Conservation (phyloP, 371 early-diverging fungal species). For the Mucor saturninus region DNA sequence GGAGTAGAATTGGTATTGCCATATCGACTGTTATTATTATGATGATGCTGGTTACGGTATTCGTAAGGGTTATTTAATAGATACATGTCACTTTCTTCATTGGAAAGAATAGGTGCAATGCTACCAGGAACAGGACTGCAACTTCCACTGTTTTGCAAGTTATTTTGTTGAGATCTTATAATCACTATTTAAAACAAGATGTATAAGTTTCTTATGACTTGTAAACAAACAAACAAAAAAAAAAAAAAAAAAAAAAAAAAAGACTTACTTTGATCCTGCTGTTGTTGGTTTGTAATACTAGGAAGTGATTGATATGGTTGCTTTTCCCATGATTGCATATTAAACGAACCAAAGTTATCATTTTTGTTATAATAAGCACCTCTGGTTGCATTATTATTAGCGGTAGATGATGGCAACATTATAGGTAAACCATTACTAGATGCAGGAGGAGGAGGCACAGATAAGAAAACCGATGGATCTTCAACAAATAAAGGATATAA, state of each 20-base stretch:
- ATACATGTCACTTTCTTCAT: constrained; percentile 29
- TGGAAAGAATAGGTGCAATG: constrained; percentile 18
- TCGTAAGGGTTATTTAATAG: constrained; percentile 28
- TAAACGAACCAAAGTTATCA: constrained; percentile 10
- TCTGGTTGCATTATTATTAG: neutral
- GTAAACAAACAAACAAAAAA: constrained; percentile 11
- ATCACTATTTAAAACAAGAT: constrained; percentile 15
- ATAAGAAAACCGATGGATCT: constrained; percentile 51
- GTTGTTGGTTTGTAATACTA: constrained; percentile 25
- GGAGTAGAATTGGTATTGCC: neutral
- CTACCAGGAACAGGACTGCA: constrained; percentile 40
- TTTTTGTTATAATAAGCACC: constrained; percentile 7
- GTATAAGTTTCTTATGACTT: neutral
- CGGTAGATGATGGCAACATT: constrained; percentile 17
- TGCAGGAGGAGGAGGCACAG: constrained; percentile 22
- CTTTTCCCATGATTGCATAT: constrained; percentile 23
- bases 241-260: constrained; percentile 7
- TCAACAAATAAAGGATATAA: constrained; percentile 75
- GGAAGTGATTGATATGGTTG: constrained; percentile 26
- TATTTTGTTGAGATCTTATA: constrained; percentile 26
- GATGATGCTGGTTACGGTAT: neutral
- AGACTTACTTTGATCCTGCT: constrained; percentile 24
- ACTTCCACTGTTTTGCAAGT: constrained; percentile 33
- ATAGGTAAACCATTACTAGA: constrained; percentile 11
- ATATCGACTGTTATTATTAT: neutral